Conservation (phyloP, 2,329 filamentous ascomycete genomes). For the Cytospora piceae region DNA sequence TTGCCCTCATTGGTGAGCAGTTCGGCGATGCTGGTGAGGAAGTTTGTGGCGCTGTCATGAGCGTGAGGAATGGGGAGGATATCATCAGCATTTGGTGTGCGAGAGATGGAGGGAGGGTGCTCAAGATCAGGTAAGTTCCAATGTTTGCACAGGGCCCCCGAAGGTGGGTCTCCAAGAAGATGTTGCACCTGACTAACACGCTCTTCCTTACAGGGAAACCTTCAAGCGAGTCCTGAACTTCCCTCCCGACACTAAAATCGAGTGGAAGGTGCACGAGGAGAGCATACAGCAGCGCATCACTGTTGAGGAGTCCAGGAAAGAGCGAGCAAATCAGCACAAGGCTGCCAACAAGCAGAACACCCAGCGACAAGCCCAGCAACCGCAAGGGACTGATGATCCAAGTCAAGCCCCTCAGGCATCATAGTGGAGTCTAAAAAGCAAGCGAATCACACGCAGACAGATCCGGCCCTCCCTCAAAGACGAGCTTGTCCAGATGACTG, state of each 20-base stretch:
- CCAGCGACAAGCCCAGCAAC: constrained; percentile 35
- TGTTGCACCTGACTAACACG: constrained; percentile 6
- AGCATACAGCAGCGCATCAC: constrained; percentile 91
- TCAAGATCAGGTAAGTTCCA: constrained; percentile 83
- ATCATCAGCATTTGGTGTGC: constrained; percentile 98
- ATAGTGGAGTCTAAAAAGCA: constrained; percentile 10
- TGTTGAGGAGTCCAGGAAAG: constrained; percentile 88
- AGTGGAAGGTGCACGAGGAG: constrained; percentile 95
- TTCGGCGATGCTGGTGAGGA: constrained; percentile 92
- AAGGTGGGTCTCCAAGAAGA: neutral
- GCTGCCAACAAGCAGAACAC: constrained; percentile 41
- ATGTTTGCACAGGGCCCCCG: neutral
- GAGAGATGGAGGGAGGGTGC: constrained; percentile 88
- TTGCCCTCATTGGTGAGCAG: constrained; percentile 91
- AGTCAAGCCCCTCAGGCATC: constrained; percentile 16
- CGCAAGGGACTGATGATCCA: constrained; percentile 26
- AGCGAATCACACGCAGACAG: neutral
- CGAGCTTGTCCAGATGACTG: neutral
- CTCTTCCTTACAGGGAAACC: constrained; percentile 67
- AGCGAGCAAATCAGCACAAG: constrained; percentile 66
- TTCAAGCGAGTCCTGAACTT: constrained; percentile 89
- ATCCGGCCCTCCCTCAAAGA: neutral
- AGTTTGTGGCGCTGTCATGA: constrained; percentile 92
- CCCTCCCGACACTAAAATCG: constrained; percentile 84
- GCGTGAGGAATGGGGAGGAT: constrained; percentile 92